phyloP scores from a whole-genome alignment of 1,284 basidiomycete species.

The Meira nashicola region DNA sequence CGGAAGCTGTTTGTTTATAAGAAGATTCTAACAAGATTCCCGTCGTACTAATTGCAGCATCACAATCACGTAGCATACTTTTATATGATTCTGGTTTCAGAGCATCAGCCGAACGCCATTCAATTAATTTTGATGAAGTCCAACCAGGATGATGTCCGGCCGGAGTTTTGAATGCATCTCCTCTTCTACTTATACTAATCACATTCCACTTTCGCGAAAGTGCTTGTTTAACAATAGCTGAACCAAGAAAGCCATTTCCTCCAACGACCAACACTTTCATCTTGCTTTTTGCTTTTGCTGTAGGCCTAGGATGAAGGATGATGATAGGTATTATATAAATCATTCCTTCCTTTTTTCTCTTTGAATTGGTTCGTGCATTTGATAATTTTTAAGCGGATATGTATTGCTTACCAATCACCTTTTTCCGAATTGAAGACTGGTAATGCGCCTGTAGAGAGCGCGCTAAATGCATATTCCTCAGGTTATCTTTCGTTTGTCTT shows the following conservation, averaged over 20 bases:
- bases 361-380: neutral
- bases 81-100: slow-evolving; percentile 74
- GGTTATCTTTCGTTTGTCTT: too few species aligned
- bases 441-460: too few species aligned
- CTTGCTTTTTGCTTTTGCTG: too few species aligned
- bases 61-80: slow-evolving; percentile 63
- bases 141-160: slow-evolving; percentile 85
- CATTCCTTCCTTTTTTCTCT: neutral
- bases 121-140: slow-evolving; percentile 57
- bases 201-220: slow-evolving; percentile 78
- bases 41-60: slow-evolving; percentile 88
- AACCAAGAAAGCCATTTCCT: slow-evolving; percentile 92
- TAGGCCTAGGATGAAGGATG: too few species aligned
- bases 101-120: slow-evolving; percentile 54
- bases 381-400: neutral
- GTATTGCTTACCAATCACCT: neutral
- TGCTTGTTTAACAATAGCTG: slow-evolving; percentile 81
- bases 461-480: too few species aligned
- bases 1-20: slow-evolving; percentile 64
- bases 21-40: slow-evolving; percentile 78
- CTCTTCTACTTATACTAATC: slow-evolving; percentile 76
- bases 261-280: slow-evolving; percentile 64
- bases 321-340: neutral
- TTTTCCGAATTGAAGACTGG: too few species aligned
- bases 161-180: slow-evolving; percentile 74